Base-by-base conservation (phyloP, 495 filamentous ascomycete genomes). In the Cudoniella acicularis region DNA sequence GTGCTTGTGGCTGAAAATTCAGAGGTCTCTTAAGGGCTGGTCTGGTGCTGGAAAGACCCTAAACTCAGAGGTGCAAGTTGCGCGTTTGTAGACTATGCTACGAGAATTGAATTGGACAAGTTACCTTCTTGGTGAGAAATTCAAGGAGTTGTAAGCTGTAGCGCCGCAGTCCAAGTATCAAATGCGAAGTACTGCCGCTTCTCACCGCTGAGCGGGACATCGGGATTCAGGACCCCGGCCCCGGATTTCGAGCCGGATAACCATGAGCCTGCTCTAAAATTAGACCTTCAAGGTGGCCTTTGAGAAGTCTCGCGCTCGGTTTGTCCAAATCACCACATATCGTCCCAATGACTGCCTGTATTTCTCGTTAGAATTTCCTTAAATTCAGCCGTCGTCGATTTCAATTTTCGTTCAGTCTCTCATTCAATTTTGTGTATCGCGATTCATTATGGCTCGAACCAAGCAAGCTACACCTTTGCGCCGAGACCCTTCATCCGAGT, bases 391-490 rank as follows among this genome's bases (percentile, higher is more conserved):
- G 3, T 46, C 4, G 8, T 46, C 43, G 6, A 16, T 21, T 16
- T 46, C 18, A 21, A n/a, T 46, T 46, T 54, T 56, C 21, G 2
- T 45, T 27, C 21, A 22, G n/a, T 55, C 46, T 16, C 18, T 50
- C 25, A 49, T 16, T 24, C 23, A 24, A 45, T 52, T 58, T 26
- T 26, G 13, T 48, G 42, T 43, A n/a, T 49, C 21, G n/a, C 11
- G 21, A 18, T 48, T 20, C 21, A 51, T 23, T 3, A 92, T 92
- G 88, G 87, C 87, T 60, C 82, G 88, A 61, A 78, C 78, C 57
- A 91, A 92, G 69, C 86, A 89, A 75, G 67, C 81, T 41, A 77
- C 78, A 56, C 87, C 88, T 11, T 66, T 88, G 48, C 83, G 84
- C 69, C 79, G 87, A 68, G 79, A 82, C 54, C 73, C 81, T 1